Base-by-base conservation (phyloP, 2,329 filamentous ascomycete genomes). In the Rhytidhysteron rufulum region DNA sequence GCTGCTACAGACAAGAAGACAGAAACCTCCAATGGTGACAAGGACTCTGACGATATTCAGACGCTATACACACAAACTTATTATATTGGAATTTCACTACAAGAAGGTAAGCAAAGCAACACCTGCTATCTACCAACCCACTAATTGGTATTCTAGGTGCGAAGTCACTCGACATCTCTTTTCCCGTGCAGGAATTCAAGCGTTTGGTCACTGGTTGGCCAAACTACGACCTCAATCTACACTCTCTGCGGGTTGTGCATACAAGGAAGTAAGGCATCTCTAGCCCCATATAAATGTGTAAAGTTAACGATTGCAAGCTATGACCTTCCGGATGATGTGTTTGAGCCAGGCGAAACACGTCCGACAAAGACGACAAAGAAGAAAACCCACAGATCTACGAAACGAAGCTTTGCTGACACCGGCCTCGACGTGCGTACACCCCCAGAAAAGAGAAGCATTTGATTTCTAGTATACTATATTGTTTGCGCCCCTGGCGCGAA, bases 241-340 rank as follows among this genome's bases (percentile, higher is more conserved):
- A 89, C 59, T 87, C 83, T 31, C 71, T 98, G 37, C 82, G 83
- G 39, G 82, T 97, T 38, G 84, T 88, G 45, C 85, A 95, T 59
- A 83, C 89, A 36, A 84, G 88, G 66, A 94, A 85, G 90, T 95
- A 75, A 69, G 83, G 70, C 13, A 15, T 20, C 17, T 18, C 5
- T 15, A n/a, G 7, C 22, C 7, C 10, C 6, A 7, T 24, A 20
- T 39, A 19, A 21, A n/a, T 19, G 19, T 37, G 13, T 31, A 37
- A 15, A 33, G 20, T 53, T 54, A 34, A 58, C 39, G 22, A 20
- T n/a, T 48, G 24, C 57, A 18, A 96, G 90, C 67, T 86, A 87
- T 62, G 83, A 89, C 58, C 77, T 98, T 19, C 93, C 93, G 20
- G 83, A 88, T 44, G 91, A 98, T 63, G 82, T 97, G 2, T 98